Evolutionary conservation across 2,329 filamentous ascomycete genomes (phyloP), one percentile per base, ranked within the genome.

Genomic region (Aspergillus quadricinctus): DNA sequence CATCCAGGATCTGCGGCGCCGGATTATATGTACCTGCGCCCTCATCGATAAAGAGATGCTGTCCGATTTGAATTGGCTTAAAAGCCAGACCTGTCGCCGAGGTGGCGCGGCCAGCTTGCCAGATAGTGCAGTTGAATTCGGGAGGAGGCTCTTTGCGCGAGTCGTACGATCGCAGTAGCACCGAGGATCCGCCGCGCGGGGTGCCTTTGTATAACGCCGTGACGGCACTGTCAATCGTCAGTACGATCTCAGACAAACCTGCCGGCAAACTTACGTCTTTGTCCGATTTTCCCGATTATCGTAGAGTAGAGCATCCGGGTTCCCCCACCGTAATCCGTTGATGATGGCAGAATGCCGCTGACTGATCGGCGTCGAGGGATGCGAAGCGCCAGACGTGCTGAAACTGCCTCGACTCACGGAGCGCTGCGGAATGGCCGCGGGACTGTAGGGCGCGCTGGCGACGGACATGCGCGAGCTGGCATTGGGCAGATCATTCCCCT

Each of bases 101-200:
- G 1, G 94, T 99, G n/a, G 94, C 94, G 58, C 94, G 86, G 10
- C 94, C 94, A 4, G 94, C 94, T 76, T 99, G 88, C 94, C 94
- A 99, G 56, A 99, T 94, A 48, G 88, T 96, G 75, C 92, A 96
- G 69, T 96, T 89, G 59, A 91, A 93, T 72, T 97, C 92, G 2
- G 93, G 89, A 0, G 92, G 84, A 0, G 92, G 89, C 72, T 97
- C 94, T 72, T 89, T 91, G 66, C 93, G 84, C 17, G 94, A 97
- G 72, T 97, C 93, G 75, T 99, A 99, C 1, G 93, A 97, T 62
- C 94, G 88, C 54, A 99, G 79, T 57, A 97, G 75, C 8, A 87
- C 87, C 2, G 92, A 83, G 1, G 84, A 80, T 6, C 84, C 83
- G 41, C 85, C 84, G 64, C 83, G 86, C 3, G 81, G 81, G 0